Evolutionary conservation across 2,329 filamentous ascomycete genomes (phyloP).

Genomic region (Aureobasidium melanogenum): DNA sequence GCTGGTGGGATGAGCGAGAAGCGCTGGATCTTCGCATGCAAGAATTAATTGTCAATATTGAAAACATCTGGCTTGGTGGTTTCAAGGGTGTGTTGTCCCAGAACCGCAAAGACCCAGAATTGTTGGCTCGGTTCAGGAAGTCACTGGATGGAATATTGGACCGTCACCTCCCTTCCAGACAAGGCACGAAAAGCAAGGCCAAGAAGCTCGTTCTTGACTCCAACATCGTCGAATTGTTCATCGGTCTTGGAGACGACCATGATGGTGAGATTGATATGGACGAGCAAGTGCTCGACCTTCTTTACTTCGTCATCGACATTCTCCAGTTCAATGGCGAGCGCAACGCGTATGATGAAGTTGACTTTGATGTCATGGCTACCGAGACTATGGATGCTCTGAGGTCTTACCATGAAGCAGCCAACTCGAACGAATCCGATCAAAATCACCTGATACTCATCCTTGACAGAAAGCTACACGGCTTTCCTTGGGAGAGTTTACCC

Average conservation of each 20-base stretch:
- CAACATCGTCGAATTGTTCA: slow-evolving; percentile 75
- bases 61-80: slow-evolving; percentile 88
- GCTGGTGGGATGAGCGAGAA: slow-evolving; percentile 86
- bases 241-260: slow-evolving; percentile 69
- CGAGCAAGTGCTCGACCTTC: slow-evolving; percentile 78
- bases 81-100: slow-evolving; percentile 92
- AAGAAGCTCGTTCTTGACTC: slow-evolving; percentile 48
- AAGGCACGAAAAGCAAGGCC: slow-evolving; percentile 44
- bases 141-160: slow-evolving; percentile 72
- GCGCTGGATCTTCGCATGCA: slow-evolving; percentile 67
- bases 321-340: slow-evolving; percentile 92
- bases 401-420: slow-evolving; percentile 56
- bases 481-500: slow-evolving; percentile 93
- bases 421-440: slow-evolving; percentile 24
- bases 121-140: slow-evolving; percentile 67
- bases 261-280: slow-evolving; percentile 66
- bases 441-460: slow-evolving; percentile 80
- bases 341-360: slow-evolving; percentile 96
- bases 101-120: slow-evolving; percentile 50
- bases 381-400: slow-evolving; percentile 79
- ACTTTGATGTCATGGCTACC: slow-evolving; percentile 85
- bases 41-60: slow-evolving; percentile 73
- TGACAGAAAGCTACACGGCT: slow-evolving; percentile 81
- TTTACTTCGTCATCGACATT: slow-evolving; percentile 95
- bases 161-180: slow-evolving; percentile 76